Evolutionary conservation across 495 filamentous ascomycete genomes (phyloP).

Genomic region (Penicillium daleae): DNA sequence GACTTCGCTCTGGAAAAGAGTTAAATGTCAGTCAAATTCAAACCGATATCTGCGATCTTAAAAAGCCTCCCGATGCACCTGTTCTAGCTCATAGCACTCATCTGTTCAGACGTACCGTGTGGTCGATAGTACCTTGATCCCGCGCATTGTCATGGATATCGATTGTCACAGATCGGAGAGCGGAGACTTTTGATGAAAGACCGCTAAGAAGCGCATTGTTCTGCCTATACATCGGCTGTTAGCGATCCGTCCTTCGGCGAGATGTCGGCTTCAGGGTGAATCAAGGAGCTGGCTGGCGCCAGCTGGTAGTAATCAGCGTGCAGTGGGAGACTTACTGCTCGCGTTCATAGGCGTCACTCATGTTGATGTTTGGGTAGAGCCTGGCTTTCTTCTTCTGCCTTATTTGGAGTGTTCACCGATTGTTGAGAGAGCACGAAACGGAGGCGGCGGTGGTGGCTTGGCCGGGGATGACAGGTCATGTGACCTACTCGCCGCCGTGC

Average conservation of each 20-base stretch:
- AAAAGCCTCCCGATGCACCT: not conserved
- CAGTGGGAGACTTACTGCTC: slow-evolving; percentile 60
- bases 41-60: not conserved
- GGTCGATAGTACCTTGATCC: slow-evolving; percentile 82
- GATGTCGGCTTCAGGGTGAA: slow-evolving; percentile 5
- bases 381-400: not conserved
- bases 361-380: slow-evolving; percentile 42
- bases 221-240: slow-evolving; percentile 57
- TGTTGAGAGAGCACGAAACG: not conserved
- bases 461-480: slow-evolving; percentile 24
- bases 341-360: slow-evolving; percentile 96
- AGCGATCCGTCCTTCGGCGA: slow-evolving; percentile 6
- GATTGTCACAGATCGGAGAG: slow-evolving; percentile 93
- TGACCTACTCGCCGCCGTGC: slow-evolving; percentile 6
- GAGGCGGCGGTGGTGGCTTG: slow-evolving; percentile 19
- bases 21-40: slow-evolving; percentile 9
- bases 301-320: not conserved
- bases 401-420: not conserved
- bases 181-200: slow-evolving; percentile 85
- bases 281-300: slow-evolving; percentile 5
- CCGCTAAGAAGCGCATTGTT: slow-evolving; percentile 95
- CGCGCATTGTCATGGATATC: slow-evolving; percentile 97
- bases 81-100: not conserved
- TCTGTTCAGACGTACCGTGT: slow-evolving; percentile 62
- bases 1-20: slow-evolving; percentile 55